Evolutionary conservation across 176 grass and related monocot genomes (phyloP), one percentile per base, ranked within the genome.

Genomic region (Musa itinerans): DNA sequence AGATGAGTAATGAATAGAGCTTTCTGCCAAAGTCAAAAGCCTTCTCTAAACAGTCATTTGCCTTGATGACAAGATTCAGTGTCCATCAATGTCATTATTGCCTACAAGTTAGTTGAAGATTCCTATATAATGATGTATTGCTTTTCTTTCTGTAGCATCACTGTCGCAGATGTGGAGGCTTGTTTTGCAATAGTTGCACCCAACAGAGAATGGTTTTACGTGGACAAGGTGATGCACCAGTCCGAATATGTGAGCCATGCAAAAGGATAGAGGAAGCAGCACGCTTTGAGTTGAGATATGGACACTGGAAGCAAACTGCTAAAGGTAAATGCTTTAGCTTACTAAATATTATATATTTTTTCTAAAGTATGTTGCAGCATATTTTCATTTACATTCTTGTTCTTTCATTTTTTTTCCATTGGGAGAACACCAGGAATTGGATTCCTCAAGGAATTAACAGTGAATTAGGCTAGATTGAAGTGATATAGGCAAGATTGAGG

Each of bases 191-290:
- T 57, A 89, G 61, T 76, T 98, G 94, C 82, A 93, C 88, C 54
- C 86, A 82, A 7, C 90, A 93, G 78, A 84, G 88, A 74, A 98
- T 98, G 94, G 68, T 89, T 76, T 91, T 98, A 84, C 85, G 90
- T 74, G 94, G 94, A 71, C 88, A 93, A 64, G 94, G 94, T 24
- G 94, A 98, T 66, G 90, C 90, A 70, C 78, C 88, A 54, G 94
- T 98, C 74, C 83, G 88, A 70, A 93, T 93, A 14, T 98, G 94
- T 79, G 82, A 87, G n/a, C 94, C 94, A 54, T 98, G 94, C 75
- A 93, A 98, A 81, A 91, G 85, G 54, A 76, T 93, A 54, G 94
- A 91, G 80, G 94, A 98, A 75, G 86, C 90, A 52, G 88, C 85
- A 54, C 87, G 90, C 1, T 89, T 83, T 52, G 90, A 98, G 53